Conservation (phyloP, 495 filamentous ascomycete species). For the Letharia columbiana region DNA sequence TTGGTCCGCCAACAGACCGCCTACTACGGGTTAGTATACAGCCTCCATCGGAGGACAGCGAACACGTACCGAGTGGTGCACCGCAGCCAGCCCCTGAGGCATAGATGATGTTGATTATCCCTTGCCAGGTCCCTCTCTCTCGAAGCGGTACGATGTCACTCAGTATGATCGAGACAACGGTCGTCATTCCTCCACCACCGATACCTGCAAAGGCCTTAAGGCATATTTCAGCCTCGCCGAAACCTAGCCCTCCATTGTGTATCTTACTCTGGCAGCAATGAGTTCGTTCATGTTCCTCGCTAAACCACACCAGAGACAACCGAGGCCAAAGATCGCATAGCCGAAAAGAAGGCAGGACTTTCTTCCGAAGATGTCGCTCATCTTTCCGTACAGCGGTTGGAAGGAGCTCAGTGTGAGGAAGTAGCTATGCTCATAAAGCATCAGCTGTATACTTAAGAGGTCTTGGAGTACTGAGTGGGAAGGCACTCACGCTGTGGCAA, state of each 20-base stretch:
- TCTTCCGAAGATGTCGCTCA: slow-evolving; percentile 26
- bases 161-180: slow-evolving; percentile 67
- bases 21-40: slow-evolving; percentile 20
- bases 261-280: slow-evolving; percentile 45
- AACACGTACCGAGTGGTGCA: slow-evolving; percentile 53
- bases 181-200: slow-evolving; percentile 81
- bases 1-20: slow-evolving; percentile 62
- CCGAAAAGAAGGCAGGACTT: slow-evolving; percentile 23
- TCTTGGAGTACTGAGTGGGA: background rate
- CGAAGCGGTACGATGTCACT: slow-evolving; percentile 69
- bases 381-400: slow-evolving; percentile 25
- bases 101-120: slow-evolving; percentile 73
- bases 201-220: slow-evolving; percentile 54
- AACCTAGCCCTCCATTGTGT: background rate
- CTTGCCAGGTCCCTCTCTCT: slow-evolving; percentile 75
- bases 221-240: slow-evolving; percentile 7
- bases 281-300: slow-evolving; percentile 26
- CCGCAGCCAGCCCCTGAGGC: slow-evolving; percentile 61
- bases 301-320: slow-evolving; percentile 25
- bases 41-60: slow-evolving; percentile 6
- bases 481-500: slow-evolving; percentile 54
- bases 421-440: slow-evolving; percentile 11
- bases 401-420: slow-evolving; percentile 24
- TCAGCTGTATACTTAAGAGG: slow-evolving; percentile 1
- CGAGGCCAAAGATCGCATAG: slow-evolving; percentile 23